phyloP scores from a whole-genome alignment of 768 basidiomycete genomes.

The Lanmaoa rubissima region DNA sequence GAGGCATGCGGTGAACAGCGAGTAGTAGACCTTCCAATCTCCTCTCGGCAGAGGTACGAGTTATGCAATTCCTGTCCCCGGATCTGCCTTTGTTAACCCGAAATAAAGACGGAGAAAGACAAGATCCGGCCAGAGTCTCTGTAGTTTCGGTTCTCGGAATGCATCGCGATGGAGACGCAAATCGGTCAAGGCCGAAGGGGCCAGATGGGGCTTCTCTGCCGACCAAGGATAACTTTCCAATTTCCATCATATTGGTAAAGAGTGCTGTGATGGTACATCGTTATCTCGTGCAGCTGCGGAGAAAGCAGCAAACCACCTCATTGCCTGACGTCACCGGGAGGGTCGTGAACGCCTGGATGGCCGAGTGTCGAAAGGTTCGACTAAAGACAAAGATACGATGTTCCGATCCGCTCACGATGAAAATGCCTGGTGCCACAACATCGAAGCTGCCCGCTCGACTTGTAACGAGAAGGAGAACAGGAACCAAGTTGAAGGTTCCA shows the following conservation, averaged over 20 bases:
- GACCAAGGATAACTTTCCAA: too few relatives aligned
- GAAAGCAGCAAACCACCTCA: background rate
- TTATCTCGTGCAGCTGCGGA: background rate
- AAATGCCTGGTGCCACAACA: background rate
- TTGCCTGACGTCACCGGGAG: background rate
- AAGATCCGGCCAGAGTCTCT: slow-evolving; percentile 46
- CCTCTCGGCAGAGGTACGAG: slow-evolving; percentile 45
- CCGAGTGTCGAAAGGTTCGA: background rate
- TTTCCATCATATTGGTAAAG: too few relatives aligned
- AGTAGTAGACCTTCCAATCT: slow-evolving; percentile 54
- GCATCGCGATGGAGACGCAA: slow-evolving; percentile 17
- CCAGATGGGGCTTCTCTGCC: slow-evolving; percentile 25
- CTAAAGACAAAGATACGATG: background rate
- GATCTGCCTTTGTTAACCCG: slow-evolving; percentile 43
- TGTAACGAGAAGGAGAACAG: background rate
- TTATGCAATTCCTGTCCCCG: slow-evolving; percentile 36
- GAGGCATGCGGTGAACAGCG: slow-evolving; percentile 49
- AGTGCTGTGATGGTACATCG: background rate
- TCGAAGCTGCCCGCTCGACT: background rate
- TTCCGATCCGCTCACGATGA: background rate
- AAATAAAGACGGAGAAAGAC: slow-evolving; percentile 54
- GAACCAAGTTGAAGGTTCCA: background rate
- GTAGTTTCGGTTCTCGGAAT: slow-evolving; percentile 22
- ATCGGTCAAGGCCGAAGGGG: slow-evolving; percentile 8
- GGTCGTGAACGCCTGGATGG: background rate